Conservation (phyloP, 2,329 filamentous ascomycete genomes). For the Chrysosporium keratinophilum region DNA sequence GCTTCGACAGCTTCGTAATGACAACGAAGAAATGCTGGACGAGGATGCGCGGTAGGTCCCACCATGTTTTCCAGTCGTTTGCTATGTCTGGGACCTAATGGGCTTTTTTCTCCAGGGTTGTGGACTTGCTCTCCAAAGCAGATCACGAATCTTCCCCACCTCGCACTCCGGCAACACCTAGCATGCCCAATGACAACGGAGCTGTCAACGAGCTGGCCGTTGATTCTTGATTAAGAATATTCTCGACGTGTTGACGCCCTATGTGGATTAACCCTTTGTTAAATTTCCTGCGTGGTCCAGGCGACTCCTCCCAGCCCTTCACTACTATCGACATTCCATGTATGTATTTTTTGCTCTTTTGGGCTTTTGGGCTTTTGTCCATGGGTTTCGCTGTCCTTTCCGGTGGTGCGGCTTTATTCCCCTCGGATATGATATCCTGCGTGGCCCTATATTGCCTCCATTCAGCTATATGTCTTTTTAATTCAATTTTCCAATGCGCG, state of each 20-base stretch:
- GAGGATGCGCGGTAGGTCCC: conserved; percentile 34
- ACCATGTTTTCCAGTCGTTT: not conserved
- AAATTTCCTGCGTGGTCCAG: not conserved
- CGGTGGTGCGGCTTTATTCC: not conserved
- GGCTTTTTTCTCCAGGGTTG: conserved; percentile 23
- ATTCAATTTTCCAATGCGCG: not conserved
- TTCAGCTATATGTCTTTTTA: not conserved
- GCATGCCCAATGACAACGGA: not conserved
- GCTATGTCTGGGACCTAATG: not conserved
- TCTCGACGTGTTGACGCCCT: not conserved
- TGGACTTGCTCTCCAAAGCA: conserved; percentile 30
- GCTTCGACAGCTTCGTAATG: conserved; percentile 37
- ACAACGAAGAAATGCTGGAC: conserved; percentile 37
- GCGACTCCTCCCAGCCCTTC: not conserved
- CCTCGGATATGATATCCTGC: not conserved
- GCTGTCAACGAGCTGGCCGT: not conserved
- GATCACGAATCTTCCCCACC: conserved; percentile 5
- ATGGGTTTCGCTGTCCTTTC: not conserved
- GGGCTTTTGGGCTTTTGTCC: not conserved
- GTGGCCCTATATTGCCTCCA: not conserved
- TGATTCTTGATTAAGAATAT: not conserved
- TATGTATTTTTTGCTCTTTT: not conserved
- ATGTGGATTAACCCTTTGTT: not conserved
- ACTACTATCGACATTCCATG: not conserved
- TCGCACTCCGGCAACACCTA: conserved; percentile 3